phyloP scores from a whole-genome alignment of 148 eudicot species.

The Rhododendron griersonianum region DNA sequence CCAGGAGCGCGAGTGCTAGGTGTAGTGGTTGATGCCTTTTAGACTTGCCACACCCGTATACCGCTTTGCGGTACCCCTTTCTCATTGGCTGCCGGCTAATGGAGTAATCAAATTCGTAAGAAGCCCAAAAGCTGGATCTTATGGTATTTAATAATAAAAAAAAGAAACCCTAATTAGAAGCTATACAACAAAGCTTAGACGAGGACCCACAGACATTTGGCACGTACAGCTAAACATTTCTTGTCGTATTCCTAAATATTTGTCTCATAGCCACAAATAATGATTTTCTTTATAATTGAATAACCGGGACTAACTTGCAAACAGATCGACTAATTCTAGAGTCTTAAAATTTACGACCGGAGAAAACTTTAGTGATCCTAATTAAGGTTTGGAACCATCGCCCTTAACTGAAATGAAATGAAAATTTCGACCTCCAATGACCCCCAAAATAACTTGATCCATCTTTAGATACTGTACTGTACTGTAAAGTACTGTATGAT shows the following conservation, averaged over 20 bases:
- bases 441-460: no score
- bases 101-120: background rate
- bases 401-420: no score
- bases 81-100: background rate
- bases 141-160: background rate
- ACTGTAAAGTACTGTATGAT: background rate
- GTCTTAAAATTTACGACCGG: no score
- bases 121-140: background rate
- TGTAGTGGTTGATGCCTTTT: no score
- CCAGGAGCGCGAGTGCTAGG: no score
- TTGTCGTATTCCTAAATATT: background rate
- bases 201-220: background rate
- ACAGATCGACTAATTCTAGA: no score
- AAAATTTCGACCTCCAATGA: no score
- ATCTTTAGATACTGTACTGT: no score
- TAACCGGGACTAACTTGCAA: accelerated
- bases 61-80: no score
- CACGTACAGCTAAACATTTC: background rate
- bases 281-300: background rate
- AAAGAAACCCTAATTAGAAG: background rate
- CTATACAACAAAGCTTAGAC: background rate
- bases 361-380: no score
- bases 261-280: background rate
- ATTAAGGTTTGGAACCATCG: no score
- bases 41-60: no score